Base-by-base conservation (phyloP, 2,329 filamentous ascomycete genomes). In the Fusarium ramigenum region DNA sequence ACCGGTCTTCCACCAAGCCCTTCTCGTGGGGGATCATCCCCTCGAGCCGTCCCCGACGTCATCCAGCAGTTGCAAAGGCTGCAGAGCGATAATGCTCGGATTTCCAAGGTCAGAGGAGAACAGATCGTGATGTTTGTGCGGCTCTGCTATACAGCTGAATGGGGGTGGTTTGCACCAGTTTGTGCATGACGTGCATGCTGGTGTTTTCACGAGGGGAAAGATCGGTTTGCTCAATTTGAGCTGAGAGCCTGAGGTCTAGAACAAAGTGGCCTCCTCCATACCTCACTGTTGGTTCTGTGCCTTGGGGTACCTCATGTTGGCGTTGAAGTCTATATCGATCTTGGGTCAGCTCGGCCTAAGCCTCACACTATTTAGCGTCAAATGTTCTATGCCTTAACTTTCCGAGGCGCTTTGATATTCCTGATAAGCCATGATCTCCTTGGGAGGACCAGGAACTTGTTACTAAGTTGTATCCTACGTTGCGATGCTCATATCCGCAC, bases 1-100 rank as follows among this genome's bases (percentile, higher is more conserved):
- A 44, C 66, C 66, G 65, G 49, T 32, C 32, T 69, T 32, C 14
- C 42, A 61, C 39, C 61, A 42, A 56, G 40, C 56, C 61, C 19
- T 65, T 52, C 52, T 58, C 46, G 68, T 70, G 68, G 68, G 68
- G 68, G 67, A 44, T 67, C 68, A 58, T 43, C 68, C 67, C 53
- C 28, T 37, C 19, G 44, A 42, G 36, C 39, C 30, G 36, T 50
- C 36, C 23, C 34, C 54, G 23, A 67, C 56, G 68, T 70, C 68
- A 70, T 71, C 21, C 30, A 32, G 32, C 39, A 58, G 32, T 43
- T 63, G 25, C 8, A 34, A 43, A 49, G 21, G 56, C 23, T 49
- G 34, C 34, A 36, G 19, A 36, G 43, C 21, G 63, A 57, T 46
- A 46, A 42, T 53, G 28, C 30, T 59, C 30, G 34, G 39, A 40